Evolutionary conservation across 2,329 filamentous ascomycete species (phyloP), one percentile per base, ranked within the genome.

Genomic region (Phialocephala subalpina): DNA sequence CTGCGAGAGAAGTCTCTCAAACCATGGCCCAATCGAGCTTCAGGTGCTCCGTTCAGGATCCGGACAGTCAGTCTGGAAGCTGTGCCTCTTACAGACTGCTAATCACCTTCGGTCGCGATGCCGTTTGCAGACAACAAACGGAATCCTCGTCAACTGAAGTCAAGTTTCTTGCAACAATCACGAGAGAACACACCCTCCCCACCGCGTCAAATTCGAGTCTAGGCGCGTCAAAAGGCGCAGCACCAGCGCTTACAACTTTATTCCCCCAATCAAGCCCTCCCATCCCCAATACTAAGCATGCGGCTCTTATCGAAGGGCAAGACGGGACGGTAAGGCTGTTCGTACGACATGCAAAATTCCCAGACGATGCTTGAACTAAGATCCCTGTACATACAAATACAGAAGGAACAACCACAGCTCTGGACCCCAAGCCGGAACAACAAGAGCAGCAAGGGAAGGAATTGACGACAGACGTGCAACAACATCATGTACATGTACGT

Each of bases 401-500:
- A 36, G 53, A 11, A 57, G 2, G 29, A 57, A 12, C 27, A 57
- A 36, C 29, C 53, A 57, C 29, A 8, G 29, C 9, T 33, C 11
- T 57, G 25, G 53, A 38, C 53, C 29, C 53, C 53, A 57, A 33
- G 22, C 9, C 20, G 53, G 27, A 57, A 20, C 4, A 36, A 20
- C 53, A 57, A 57, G 36, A 57, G 53, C 53, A 57, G 53, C 53
- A 35, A 57, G 9, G 53, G 53, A 57, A 57, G 29, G 53, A 33
- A 20, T 27, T 36, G 36, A 3, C 53, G 53, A 57, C 5, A 36
- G 53, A 57, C 29, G 53, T 57, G 53, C 53, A 57, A 57, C 53
- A 57, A 57, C 9, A 57, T n/a, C 1, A 57, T 36, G 27, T 33
- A 36, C 14, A 57, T 57, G 53, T 36, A 35, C 29, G 29, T 16